A percentile compares a stretch with the other conserved stretches of the same genome.
phyloP scores from a whole-genome alignment of 2,329 filamentous ascomycete genomes.

The Mollisia scopiformis region DNA sequence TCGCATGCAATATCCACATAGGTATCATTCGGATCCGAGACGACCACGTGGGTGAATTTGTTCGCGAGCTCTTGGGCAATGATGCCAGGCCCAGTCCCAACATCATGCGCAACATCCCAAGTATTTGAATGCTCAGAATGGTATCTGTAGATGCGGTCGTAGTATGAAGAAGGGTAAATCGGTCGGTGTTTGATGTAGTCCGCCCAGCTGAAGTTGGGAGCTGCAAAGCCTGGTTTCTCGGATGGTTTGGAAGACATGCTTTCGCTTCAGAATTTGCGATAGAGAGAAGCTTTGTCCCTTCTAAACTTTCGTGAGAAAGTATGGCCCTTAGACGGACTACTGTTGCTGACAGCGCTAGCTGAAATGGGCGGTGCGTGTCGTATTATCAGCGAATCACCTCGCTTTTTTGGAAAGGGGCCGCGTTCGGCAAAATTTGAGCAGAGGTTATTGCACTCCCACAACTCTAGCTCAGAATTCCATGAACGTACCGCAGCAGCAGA shows the following conservation, averaged over 20 bases:
- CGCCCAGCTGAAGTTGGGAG: constrained; percentile 6
- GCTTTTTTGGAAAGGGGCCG: neutral
- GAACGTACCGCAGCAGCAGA: neutral
- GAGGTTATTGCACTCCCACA: no score
- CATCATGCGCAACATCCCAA: constrained; percentile 11
- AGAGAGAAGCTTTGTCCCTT: no score
- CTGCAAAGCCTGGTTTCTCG: constrained; percentile 7
- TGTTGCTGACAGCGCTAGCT: neutral
- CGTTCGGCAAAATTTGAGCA: no score
- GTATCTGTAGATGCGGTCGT: constrained; percentile 10
- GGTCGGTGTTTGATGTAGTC: constrained; percentile 14
- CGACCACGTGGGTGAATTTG: constrained; percentile 23
- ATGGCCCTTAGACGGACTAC: no score
- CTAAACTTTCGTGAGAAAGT: neutral
- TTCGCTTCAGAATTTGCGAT: no score
- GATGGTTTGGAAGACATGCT: neutral
- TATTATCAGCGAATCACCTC: neutral
- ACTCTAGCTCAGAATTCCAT: no score
- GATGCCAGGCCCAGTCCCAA: constrained; percentile 15
- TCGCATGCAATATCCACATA: constrained; percentile 26
- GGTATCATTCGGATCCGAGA: constrained; percentile 36
- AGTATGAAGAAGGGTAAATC: constrained; percentile 5
- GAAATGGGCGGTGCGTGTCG: neutral
- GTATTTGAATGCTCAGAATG: constrained; percentile 3
- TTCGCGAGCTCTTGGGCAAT: constrained; percentile 12